These are phyloP conservation scores for Stropharia rugosoannulata DNA, from an alignment of 768 basidiomycete species.

Conservation along the genomic window DNA sequence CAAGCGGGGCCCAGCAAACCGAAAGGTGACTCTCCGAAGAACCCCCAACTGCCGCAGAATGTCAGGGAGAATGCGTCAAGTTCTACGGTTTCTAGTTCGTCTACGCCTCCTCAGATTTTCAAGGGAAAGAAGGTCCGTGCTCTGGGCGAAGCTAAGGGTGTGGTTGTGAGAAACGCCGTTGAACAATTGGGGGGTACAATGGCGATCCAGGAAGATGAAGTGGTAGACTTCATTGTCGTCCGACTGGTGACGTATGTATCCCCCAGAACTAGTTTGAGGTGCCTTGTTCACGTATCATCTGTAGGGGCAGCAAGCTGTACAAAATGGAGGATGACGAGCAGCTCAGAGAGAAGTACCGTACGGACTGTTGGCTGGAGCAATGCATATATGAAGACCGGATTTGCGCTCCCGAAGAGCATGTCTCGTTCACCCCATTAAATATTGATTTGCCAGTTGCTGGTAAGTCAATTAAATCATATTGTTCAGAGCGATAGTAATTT, in stretches of 20 bases:
- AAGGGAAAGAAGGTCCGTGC: constrained; percentile 54
- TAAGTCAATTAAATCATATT: constrained; percentile 23
- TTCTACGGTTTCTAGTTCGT: constrained; percentile 1
- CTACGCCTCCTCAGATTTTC: constrained; percentile 41
- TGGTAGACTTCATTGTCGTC: constrained; percentile 67
- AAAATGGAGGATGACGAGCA: constrained; percentile 48
- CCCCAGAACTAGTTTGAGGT: not conserved
- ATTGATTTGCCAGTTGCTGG: constrained; percentile 60
- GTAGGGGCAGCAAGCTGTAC: constrained; percentile 71
- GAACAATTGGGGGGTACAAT: constrained; percentile 57
- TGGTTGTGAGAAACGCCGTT: constrained; percentile 58
- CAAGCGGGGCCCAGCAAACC: constrained; percentile 6
- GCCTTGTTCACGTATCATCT: not conserved
- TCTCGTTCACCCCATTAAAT: constrained; percentile 68
- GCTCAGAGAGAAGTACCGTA: constrained; percentile 62
- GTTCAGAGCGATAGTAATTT: not conserved
- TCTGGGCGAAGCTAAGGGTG: constrained; percentile 65
- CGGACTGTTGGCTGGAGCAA: constrained; percentile 92
- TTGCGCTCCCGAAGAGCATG: constrained; percentile 62
- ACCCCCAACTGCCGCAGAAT: not conserved
- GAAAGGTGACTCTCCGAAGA: not conserved
- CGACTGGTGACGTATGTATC: constrained; percentile 65
- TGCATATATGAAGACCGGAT: constrained; percentile 79
- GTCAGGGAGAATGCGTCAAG: not conserved
- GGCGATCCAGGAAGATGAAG: constrained; percentile 41